Conservation (phyloP, 768 basidiomycete genomes). For the Mycena galericulata region DNA sequence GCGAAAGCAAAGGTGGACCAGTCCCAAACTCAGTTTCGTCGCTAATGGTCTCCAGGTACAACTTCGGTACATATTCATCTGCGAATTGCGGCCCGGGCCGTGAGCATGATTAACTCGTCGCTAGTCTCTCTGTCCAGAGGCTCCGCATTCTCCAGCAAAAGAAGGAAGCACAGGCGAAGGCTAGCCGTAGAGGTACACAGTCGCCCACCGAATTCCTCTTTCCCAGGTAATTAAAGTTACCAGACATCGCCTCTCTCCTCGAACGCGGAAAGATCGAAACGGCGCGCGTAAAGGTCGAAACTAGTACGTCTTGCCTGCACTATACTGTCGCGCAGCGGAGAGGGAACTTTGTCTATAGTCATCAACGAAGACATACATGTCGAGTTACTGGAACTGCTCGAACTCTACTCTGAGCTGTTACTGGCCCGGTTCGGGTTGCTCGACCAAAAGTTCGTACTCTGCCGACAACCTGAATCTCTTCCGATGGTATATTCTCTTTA, state of each 20-base stretch:
- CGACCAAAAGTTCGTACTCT: slow-evolving; percentile 81
- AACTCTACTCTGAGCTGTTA: slow-evolving; percentile 95
- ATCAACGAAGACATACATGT: slow-evolving; percentile 89
- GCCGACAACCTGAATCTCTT: slow-evolving; percentile 28
- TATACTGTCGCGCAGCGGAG: slow-evolving; percentile 26
- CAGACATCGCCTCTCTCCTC: slow-evolving; percentile 79
- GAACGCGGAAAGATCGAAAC: slow-evolving; percentile 88
- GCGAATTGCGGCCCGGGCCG: slow-evolving; percentile 7
- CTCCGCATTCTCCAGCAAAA: slow-evolving; percentile 91
- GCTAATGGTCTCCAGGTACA: slow-evolving; percentile 50
- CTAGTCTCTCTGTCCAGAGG: slow-evolving; percentile 86
- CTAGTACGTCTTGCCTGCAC: slow-evolving; percentile 61
- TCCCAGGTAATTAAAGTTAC: not conserved
- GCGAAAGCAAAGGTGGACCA: slow-evolving; percentile 68
- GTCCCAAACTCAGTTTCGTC: not conserved
- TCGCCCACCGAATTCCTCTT: not conserved
- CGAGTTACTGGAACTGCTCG: slow-evolving; percentile 91
- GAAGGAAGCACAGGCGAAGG: slow-evolving; percentile 84
- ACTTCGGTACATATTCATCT: slow-evolving; percentile 49
- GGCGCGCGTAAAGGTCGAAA: slow-evolving; percentile 87
- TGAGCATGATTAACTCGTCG: slow-evolving; percentile 19
- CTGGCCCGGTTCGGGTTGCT: slow-evolving; percentile 92
- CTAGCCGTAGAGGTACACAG: slow-evolving; percentile 64
- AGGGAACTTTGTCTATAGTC: slow-evolving; percentile 53
- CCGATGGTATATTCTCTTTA: slow-evolving; percentile 42